phyloP scores from a whole-genome alignment of 805 yeast species.

The Ogataea corticis region DNA sequence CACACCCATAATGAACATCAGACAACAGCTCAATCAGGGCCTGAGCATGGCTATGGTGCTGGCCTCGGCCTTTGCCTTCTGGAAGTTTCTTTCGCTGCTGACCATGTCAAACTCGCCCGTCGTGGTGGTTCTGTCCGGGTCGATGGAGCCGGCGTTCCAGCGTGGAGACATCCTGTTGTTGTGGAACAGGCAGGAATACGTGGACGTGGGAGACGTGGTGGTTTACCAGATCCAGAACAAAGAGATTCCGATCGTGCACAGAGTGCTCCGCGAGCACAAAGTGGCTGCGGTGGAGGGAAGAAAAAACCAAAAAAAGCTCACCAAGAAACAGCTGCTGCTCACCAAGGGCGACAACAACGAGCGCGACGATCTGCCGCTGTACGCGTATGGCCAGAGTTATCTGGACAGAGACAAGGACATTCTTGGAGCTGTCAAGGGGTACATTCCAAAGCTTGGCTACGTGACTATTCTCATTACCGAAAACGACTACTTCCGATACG shows the following conservation, averaged over 20 bases:
- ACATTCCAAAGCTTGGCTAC: slow-evolving; percentile 87
- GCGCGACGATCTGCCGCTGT: slow-evolving; percentile 84
- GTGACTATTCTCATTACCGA: slow-evolving; percentile 90
- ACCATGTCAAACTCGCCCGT: slow-evolving; percentile 89
- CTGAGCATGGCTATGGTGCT: slow-evolving; percentile 76
- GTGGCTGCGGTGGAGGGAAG: slow-evolving; percentile 27
- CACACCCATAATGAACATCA: slow-evolving; percentile 27
- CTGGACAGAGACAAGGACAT: slow-evolving; percentile 76
- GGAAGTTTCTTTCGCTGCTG: slow-evolving; percentile 78
- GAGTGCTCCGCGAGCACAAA: slow-evolving; percentile 85
- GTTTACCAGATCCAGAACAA: slow-evolving; percentile 83
- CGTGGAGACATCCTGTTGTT: slow-evolving; percentile 91
- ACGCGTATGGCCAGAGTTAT: slow-evolving; percentile 73
- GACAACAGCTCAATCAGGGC: slow-evolving; percentile 40
- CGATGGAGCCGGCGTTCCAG: slow-evolving; percentile 99
- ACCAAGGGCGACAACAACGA: slow-evolving; percentile 98
- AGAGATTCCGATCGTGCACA: slow-evolving; percentile 93
- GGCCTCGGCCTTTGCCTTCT: slow-evolving; percentile 86
- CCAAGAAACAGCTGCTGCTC: slow-evolving; percentile 58
- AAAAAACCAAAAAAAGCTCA: slow-evolving; percentile 16
- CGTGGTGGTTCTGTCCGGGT: slow-evolving; percentile 95
- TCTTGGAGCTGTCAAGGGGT: slow-evolving; percentile 90
- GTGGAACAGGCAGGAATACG: slow-evolving; percentile 75
- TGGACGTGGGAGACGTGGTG: slow-evolving; percentile 87
- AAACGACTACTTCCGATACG: slow-evolving; percentile 77